Evolutionary conservation across 2,329 filamentous ascomycete species (phyloP), one percentile per base, ranked within the genome.

Genomic region (Colletotrichum somersetense): DNA sequence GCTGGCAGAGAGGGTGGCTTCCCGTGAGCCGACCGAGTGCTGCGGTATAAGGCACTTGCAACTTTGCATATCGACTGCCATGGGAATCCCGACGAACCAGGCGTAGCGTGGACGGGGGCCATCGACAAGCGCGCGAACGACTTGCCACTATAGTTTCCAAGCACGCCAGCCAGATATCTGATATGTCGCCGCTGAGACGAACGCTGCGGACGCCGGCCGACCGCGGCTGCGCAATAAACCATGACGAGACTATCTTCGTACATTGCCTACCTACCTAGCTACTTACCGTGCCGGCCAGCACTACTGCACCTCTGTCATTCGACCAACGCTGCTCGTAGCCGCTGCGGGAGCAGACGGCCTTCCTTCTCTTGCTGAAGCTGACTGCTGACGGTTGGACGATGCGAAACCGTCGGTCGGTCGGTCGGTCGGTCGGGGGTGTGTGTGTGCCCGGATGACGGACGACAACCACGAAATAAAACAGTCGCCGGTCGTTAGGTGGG

Each of bases 221-320:
- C 48, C 52, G 18, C 20, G 30, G 7, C 55, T 26, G 26, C 35
- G 40, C 55, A 44, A 23, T 44, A 53, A 30, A 62, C 48, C 50
- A 52, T 40, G 48, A 62, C 11, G 44, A 38, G 50, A 38, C 61
- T 62, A 68, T 20, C 53, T n/a, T n/a, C 20, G 44, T 20, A 48
- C 20, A n/a, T n/a, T n/a, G 5, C 18, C 42, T 44, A 44, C 5
- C 16, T 44, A 44, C 40, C 11, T 40, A 35, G 11, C 2, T 40
- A 12, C 38, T 11, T 50, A 52, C 33, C 46, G 48, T 62, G 57
- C 68, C 68, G 61, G 14, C 56, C 63, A 38, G 35, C 33, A 62
- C 68, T 71, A 71, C 62, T 67, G 64, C 68, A 16, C 30, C 26
- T 67, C 52, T 62, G 62, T n/a, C n/a, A n/a, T n/a, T n/a, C 62